Conservation (phyloP, 1,284 basidiomycete genomes). For the Leucoagaricus sp. region DNA sequence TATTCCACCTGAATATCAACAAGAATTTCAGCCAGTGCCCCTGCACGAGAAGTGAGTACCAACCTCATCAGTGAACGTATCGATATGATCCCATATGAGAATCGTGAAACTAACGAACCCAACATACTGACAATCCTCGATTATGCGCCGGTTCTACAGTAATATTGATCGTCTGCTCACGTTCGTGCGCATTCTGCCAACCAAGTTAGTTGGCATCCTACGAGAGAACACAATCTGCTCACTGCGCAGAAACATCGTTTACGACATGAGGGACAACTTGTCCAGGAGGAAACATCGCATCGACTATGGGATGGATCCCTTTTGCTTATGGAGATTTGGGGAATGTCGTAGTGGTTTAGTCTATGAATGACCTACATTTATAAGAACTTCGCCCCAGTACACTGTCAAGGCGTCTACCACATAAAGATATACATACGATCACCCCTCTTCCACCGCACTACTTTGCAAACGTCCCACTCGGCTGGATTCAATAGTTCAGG, state of each 20-base stretch:
- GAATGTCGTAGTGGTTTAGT: too few species aligned
- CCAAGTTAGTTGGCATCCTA: neutral
- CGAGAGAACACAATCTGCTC: neutral
- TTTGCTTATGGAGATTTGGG: too few species aligned
- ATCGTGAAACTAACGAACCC: slow-evolving; percentile 49
- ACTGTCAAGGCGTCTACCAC: too few species aligned
- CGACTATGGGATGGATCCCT: too few species aligned
- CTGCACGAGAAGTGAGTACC: neutral
- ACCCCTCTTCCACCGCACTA: neutral
- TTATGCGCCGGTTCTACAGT: neutral
- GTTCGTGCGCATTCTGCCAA: slow-evolving; percentile 4
- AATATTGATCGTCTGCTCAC: neutral
- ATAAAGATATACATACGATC: neutral
- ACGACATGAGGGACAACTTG: slow-evolving; percentile 17
- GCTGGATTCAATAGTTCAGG: neutral
- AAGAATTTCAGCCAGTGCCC: neutral
- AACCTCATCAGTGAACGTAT: slow-evolving; percentile 46
- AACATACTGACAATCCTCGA: slow-evolving; percentile 38
- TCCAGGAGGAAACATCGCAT: neutral
- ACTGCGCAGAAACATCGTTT: slow-evolving; percentile 24
- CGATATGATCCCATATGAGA: slow-evolving; percentile 50
- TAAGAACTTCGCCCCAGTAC: too few species aligned
- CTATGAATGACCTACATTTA: too few species aligned
- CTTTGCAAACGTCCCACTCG: too few species aligned
- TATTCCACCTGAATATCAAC: slow-evolving; percentile 34